These are phyloP conservation scores for Dactylonectria estremocensis DNA, from an alignment of 2,329 filamentous ascomycete genomes.

Conservation along the genomic window DNA sequence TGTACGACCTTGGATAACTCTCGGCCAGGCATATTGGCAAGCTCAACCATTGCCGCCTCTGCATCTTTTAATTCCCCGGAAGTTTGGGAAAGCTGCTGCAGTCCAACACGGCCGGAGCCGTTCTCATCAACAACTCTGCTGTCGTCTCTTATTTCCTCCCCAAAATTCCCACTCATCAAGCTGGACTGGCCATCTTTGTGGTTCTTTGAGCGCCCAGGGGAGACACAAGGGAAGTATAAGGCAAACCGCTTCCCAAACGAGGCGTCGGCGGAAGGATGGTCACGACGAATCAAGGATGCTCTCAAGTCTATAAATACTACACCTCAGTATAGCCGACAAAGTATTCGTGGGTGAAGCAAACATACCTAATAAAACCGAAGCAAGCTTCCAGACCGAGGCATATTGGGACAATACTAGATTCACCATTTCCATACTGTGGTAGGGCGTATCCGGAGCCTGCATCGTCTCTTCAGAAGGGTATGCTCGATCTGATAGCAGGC, in stretches of 20 bases:
- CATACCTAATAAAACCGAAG: slow-evolving; percentile 10
- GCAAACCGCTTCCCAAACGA: slow-evolving; percentile 7
- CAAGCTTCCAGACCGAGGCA: slow-evolving; percentile 12
- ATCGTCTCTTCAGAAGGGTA: not conserved
- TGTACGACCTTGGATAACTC: not conserved
- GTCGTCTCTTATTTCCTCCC: not conserved
- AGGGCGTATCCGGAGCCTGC: not conserved
- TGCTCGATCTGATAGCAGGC: slow-evolving; percentile 9
- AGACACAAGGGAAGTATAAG: slow-evolving; percentile 4
- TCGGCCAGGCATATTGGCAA: not conserved
- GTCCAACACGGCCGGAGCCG: not conserved
- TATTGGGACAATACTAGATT: slow-evolving; percentile 10
- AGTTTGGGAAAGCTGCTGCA: not conserved
- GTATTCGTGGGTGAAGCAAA: not conserved
- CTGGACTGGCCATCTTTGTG: slow-evolving; percentile 1
- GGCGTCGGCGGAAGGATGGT: not conserved
- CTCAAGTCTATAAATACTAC: slow-evolving; percentile 6
- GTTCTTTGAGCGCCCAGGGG: not conserved
- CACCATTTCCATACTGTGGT: slow-evolving; percentile 2
- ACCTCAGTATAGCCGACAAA: not conserved
- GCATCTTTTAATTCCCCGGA: not conserved
- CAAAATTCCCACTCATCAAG: not conserved
- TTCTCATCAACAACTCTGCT: not conserved
- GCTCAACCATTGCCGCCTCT: slow-evolving; percentile 3
- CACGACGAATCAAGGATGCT: not conserved